Base-by-base conservation (phyloP, 352 stramenopile genomes). In the Phytophthora foliorum region DNA sequence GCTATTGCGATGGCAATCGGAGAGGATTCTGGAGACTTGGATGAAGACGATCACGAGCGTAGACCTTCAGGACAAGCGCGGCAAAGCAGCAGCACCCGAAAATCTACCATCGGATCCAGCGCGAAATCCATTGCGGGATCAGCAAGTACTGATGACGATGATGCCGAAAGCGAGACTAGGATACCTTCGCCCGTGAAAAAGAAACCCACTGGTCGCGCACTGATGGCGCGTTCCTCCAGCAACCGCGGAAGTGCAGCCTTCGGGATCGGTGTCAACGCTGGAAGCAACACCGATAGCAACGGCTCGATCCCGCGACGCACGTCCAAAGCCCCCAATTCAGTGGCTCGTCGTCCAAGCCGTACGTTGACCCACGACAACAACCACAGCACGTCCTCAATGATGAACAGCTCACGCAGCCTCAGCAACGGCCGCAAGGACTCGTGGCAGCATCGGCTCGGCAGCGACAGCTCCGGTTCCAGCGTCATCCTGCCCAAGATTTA, bases 401-500 rank as follows among this genome's bases (percentile, higher is more conserved):
- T 77, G 49, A 57, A 63, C 56, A 76, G 77, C 36, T 69, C 67
- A 19, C 70, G 65, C 21, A 73, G 57, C 29, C 60, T 65, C 62
- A 62, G 31, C 32, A 66, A 54, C 34, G 36, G 29, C 25, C 48
- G 41, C 39, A 69, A 69, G 36, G 68, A 63, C 31, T 69, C 63
- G 7, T 68, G 38, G 21, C 46, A 50, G 0, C 59, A 57, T 64
- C 80, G 64, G n/a, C 55, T 85, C 14, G 69, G 39, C 31, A 56
- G 62, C 27, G 64, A 76, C 38, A 63, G 72, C 29, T 49, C 42
- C 19, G 21, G 69, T 36, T 80, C 83, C 48, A 58, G 80, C 11
- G 75, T 91, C 25, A 75, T 75, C 4, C 67, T 92, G 27, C 84
- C 84, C 14, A 82, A 74, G 49, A 70, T 92, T 52, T 89, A 78